Evolutionary conservation across 2,329 filamentous ascomycete species (phyloP).

Genomic region (Stagonosporopsis rhizophila): DNA sequence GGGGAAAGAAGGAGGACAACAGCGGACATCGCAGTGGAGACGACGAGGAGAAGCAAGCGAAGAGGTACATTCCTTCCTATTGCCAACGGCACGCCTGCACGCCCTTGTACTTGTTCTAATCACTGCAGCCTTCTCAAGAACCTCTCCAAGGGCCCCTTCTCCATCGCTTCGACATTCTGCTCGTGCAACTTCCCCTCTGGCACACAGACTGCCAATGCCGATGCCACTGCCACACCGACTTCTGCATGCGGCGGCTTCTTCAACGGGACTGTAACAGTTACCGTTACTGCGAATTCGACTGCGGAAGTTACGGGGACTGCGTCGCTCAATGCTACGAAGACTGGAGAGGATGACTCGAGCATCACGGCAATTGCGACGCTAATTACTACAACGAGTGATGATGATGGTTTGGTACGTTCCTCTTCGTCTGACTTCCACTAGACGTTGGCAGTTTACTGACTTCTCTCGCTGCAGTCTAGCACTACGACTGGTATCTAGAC

Average conservation of each 20-base stretch:
- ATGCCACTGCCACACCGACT: background rate
- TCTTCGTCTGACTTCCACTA: too few relatives aligned
- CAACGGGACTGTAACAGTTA: background rate
- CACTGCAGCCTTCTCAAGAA: background rate
- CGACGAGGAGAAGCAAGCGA: background rate
- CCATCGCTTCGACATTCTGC: background rate
- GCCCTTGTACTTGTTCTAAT: too few relatives aligned
- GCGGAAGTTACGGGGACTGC: background rate
- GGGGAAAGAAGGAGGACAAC: background rate
- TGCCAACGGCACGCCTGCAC: too few relatives aligned
- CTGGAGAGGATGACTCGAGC: background rate
- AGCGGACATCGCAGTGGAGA: background rate
- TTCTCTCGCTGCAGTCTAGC: too few relatives aligned
- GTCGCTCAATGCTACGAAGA: background rate
- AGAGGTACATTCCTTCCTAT: background rate
- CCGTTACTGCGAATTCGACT: background rate
- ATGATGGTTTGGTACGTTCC: background rate
- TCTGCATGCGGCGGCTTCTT: background rate
- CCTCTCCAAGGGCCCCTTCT: background rate
- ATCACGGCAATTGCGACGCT: background rate
- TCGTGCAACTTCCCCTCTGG: background rate
- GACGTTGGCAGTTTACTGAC: too few relatives aligned
- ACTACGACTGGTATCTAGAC: too few relatives aligned
- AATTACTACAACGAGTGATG: background rate
- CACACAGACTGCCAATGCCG: background rate